phyloP scores from a whole-genome alignment of 345 rosid genomes.

The Eucalyptus dawsonii region DNA sequence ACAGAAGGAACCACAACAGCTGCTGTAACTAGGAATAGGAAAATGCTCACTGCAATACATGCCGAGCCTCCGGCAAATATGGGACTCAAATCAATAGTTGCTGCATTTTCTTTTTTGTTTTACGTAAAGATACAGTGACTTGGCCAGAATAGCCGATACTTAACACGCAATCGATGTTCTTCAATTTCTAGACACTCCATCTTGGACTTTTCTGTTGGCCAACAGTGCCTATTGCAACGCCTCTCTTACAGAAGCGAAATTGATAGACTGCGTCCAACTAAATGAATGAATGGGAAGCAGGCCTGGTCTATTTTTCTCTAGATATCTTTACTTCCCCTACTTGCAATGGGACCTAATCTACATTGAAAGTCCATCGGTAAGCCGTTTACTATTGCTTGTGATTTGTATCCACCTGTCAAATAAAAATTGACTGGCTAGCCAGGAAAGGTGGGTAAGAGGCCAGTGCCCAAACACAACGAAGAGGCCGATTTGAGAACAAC shows the following conservation, averaged over 20 bases:
- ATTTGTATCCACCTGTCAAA: neutral
- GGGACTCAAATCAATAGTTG: neutral
- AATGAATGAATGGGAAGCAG: neutral
- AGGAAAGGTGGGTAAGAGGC: neutral
- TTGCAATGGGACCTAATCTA: neutral
- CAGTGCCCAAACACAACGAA: neutral
- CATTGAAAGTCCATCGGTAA: neutral
- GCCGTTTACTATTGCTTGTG: neutral
- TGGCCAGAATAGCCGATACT: neutral
- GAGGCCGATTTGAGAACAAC: neutral
- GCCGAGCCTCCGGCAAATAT: neutral
- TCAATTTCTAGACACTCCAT: neutral
- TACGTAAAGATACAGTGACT: neutral
- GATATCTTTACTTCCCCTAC: neutral
- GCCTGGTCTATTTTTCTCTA: rapidly evolving
- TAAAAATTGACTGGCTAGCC: neutral
- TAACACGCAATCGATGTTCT: neutral
- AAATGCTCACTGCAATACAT: neutral
- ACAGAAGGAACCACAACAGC: neutral
- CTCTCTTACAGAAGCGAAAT: neutral
- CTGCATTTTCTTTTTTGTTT: neutral
- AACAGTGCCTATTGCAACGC: neutral
- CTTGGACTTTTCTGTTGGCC: neutral
- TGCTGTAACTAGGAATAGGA: neutral
- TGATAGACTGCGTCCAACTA: neutral